These are phyloP conservation scores for Albophoma yamanashiensis DNA, from an alignment of 2,329 filamentous ascomycete species.

Conservation along the genomic window DNA sequence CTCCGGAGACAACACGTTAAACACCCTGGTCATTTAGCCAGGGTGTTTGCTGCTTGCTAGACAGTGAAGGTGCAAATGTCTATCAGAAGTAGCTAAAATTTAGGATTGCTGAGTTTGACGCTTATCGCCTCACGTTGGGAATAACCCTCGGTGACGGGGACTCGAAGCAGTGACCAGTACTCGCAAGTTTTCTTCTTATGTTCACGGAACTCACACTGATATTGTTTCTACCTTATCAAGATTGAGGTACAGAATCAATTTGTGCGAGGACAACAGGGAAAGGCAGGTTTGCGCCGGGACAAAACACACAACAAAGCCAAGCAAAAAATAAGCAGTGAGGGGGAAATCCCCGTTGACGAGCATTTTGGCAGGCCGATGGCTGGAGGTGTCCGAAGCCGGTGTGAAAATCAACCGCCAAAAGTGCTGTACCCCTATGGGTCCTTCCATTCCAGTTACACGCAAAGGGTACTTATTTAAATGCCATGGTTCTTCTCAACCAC, in stretches of 20 bases:
- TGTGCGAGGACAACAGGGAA: neutral
- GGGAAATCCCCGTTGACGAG: neutral
- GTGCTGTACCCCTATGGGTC: neutral
- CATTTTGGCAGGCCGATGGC: neutral
- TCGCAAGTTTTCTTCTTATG: neutral
- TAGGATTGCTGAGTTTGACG: neutral
- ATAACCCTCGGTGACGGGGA: neutral
- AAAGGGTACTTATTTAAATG: neutral
- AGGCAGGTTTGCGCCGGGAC: neutral
- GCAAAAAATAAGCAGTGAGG: neutral
- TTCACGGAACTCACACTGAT: neutral
- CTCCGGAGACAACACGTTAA: neutral
- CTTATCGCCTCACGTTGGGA: neutral
- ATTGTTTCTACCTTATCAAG: neutral
- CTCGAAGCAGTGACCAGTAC: neutral
- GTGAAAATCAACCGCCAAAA: neutral
- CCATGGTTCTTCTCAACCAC: neutral
- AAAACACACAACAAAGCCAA: neutral
- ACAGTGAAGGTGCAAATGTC: neutral
- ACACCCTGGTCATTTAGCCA: neutral
- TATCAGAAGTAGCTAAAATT: neutral
- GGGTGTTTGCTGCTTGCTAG: neutral
- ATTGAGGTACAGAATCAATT: neutral
- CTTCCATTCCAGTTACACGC: neutral
- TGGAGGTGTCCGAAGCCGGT: neutral